phyloP scores from a whole-genome alignment of 495 filamentous ascomycete species.

The Pyrenula massariospora region DNA sequence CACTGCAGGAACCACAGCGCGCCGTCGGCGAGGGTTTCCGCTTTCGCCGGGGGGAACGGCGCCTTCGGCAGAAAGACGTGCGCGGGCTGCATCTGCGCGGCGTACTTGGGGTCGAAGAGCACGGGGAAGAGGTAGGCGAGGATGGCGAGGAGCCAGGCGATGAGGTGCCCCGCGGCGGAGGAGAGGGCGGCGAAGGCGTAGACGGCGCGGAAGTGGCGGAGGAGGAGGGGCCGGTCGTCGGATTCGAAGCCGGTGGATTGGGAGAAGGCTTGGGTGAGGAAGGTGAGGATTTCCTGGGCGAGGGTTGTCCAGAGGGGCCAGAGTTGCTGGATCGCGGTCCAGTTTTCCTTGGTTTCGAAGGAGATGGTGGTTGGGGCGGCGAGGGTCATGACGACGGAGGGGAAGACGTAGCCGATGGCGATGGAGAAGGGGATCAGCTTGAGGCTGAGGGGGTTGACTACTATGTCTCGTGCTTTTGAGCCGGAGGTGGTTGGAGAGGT shows the following conservation, averaged over 20 bases:
- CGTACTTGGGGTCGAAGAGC: constrained; percentile 20
- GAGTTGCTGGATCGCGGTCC: constrained; percentile 47
- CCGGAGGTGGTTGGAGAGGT: constrained; percentile 36
- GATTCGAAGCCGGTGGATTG: constrained; percentile 13
- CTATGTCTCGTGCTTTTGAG: constrained; percentile 33
- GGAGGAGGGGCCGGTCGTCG: constrained; percentile 10
- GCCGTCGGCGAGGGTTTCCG: constrained; percentile 30
- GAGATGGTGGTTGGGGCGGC: constrained; percentile 32
- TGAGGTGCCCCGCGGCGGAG: constrained; percentile 33
- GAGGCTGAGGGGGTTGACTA: constrained; percentile 33
- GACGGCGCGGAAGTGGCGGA: constrained; percentile 33
- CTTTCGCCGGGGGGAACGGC: constrained; percentile 22
- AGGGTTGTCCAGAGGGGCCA: constrained; percentile 40
- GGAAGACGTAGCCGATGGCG: constrained; percentile 36
- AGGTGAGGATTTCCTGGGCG: constrained; percentile 19
- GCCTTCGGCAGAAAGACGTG: constrained; percentile 27
- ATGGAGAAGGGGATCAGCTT: constrained; percentile 34
- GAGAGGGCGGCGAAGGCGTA: constrained; percentile 42
- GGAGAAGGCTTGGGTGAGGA: constrained; percentile 21
- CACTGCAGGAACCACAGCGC: constrained; percentile 43
- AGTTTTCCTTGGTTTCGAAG: constrained; percentile 39
- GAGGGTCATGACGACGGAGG: constrained; percentile 37
- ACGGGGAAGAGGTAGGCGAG: constrained; percentile 22
- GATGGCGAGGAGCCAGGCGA: constrained; percentile 32
- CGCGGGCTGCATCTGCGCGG: constrained; percentile 22